Evolutionary conservation across 805 yeast genomes (phyloP), one percentile per base, ranked within the genome.

Genomic region (Candida arabinofermentans): DNA sequence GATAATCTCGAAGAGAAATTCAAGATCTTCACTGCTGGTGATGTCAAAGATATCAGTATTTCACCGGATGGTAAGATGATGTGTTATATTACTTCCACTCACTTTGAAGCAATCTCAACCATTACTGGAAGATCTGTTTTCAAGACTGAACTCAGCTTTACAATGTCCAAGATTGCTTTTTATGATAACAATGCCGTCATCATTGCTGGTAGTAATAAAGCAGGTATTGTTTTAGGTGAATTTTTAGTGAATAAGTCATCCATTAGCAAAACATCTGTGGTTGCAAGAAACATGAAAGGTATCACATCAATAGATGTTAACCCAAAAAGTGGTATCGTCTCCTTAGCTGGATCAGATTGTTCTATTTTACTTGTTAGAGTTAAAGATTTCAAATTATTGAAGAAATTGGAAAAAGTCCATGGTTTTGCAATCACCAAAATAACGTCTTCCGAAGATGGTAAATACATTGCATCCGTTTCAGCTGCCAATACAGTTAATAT

Each of bases 401-500:
- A 73, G 43, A 64, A 70, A 6, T 66, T 79, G 41, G 72, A 73
- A 33, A 75, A 83, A 46, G 79, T 85, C 41, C 96, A 89, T 59
- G 67, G 73, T 8, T 86, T 86, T 59, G 88, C 95, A 21, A 80
- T 88, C 39, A 88, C 96, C 0, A 72, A 75, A 34, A 77, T 86
- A 8, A 67, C 77, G 2, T 81, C 87, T 45, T 81, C 88, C 4
- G 82, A 85, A 12, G 71, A 78, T 56, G 88, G 90, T 7, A 64
- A 74, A 38, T 71, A 71, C 41, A 63, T 87, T 37, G 91, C 87
- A 3, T 75, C 87, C 18, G 82, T 79, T 0, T 82, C 91, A 26
- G 95, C 90, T 1, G 86, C 93, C 3, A 81, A 83, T 46, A 72
- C 87, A 1, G 74, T 88, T 23, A 78, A 74, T 50, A 78, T 87